These are phyloP conservation scores for Zygotorulaspora mrakii DNA, from an alignment of 1,139 yeast genomes.

Conservation along the genomic window DNA sequence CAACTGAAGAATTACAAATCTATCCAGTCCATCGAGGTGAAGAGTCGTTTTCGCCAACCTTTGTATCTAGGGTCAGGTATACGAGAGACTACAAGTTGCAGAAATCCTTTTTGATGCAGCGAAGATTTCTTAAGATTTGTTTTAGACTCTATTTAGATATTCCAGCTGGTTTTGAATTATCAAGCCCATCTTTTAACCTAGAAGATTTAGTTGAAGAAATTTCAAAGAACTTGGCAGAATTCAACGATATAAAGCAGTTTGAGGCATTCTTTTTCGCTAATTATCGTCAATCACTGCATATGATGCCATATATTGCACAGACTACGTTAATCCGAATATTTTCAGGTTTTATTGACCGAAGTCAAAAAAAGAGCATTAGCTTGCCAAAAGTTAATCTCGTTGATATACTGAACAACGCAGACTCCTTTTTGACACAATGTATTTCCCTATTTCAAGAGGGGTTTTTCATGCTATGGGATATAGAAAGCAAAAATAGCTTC, in stretches of 20 bases:
- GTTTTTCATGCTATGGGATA: constrained; percentile 12
- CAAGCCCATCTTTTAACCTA: constrained; percentile 18
- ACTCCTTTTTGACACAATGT: constrained; percentile 11
- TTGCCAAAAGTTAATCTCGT: constrained; percentile 7
- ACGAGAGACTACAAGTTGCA: constrained; percentile 15
- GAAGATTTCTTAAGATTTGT: constrained; percentile 21
- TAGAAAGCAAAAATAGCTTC: constrained; percentile 1
- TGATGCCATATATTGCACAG: constrained; percentile 26
- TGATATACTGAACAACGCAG: constrained; percentile 13
- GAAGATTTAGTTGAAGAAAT: constrained; percentile 18
- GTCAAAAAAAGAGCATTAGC: not conserved
- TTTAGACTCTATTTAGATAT: constrained; percentile 22
- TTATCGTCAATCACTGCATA: constrained; percentile 15
- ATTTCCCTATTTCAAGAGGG: constrained; percentile 12
- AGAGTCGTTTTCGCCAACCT: constrained; percentile 16
- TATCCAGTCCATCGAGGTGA: constrained; percentile 28
- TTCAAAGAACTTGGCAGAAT: constrained; percentile 15
- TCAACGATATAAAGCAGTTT: constrained; percentile 22
- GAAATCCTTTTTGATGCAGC: constrained; percentile 26
- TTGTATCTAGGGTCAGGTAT: constrained; percentile 15
- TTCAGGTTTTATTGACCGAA: constrained; percentile 2
- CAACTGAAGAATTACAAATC: constrained; percentile 9
- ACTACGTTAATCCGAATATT: constrained; percentile 16
- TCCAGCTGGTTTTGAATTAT: constrained; percentile 21
- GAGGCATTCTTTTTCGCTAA: constrained; percentile 24